Percentiles rank a stretch among this genome's conserved stretches.
phyloP scores from a whole-genome alignment of 1,284 basidiomycete species.

The Cerrena zonata region DNA sequence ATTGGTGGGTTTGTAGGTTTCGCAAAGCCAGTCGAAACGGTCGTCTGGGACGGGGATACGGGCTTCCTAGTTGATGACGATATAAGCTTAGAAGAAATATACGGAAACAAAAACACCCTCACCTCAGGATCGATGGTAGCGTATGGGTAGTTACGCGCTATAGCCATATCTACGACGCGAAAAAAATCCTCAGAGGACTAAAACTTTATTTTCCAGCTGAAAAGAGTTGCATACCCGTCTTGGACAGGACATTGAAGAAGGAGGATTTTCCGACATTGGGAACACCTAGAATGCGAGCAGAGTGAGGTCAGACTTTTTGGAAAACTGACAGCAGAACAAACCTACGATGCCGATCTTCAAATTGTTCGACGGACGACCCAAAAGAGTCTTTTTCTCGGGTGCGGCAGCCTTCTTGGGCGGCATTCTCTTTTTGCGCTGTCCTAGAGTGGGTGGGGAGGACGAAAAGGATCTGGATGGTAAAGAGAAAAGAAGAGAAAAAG shows the following conservation, averaged over 20 bases:
- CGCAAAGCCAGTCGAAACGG: slow-evolving; percentile 91
- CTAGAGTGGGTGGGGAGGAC: slow-evolving; percentile 14
- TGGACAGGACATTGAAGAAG: slow-evolving; percentile 92
- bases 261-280: slow-evolving; percentile 94
- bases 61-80: slow-evolving; percentile 57
- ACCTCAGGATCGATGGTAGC: slow-evolving; percentile 88
- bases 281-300: slow-evolving; percentile 49
- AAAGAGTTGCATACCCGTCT: slow-evolving; percentile 57
- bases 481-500: slow-evolving; percentile 1
- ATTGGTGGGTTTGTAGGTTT: slow-evolving; percentile 84
- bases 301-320: slow-evolving; percentile 11
- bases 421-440: slow-evolving; percentile 38
- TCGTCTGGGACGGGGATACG: slow-evolving; percentile 95
- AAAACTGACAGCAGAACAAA: slow-evolving; percentile 38
- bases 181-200: too few relatives aligned
- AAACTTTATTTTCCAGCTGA: slow-evolving; percentile 10
- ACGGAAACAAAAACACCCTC: slow-evolving; percentile 13
- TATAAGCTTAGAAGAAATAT: neutral
- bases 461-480: slow-evolving; percentile 21
- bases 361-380: slow-evolving; percentile 90
- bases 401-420: slow-evolving; percentile 82
- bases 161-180: slow-evolving; percentile 73
- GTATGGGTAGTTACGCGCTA: slow-evolving; percentile 98
- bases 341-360: slow-evolving; percentile 95
- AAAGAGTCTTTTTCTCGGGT: slow-evolving; percentile 77